phyloP scores from a whole-genome alignment of 2,329 filamentous ascomycete species.

The Biscogniauxia sp. region DNA sequence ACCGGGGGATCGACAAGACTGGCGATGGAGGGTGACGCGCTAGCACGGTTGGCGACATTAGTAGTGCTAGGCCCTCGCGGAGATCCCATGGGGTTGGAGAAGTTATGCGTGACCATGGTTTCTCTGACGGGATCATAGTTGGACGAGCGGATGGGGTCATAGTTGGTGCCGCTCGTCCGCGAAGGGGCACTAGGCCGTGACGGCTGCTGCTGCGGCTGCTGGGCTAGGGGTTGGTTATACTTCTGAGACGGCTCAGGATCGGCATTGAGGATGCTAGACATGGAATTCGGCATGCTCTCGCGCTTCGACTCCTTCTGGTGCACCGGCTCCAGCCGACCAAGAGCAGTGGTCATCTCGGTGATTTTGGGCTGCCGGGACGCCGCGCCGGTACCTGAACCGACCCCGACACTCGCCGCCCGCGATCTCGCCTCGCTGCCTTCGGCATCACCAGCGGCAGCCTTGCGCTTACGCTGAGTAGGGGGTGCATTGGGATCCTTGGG shows the following conservation, averaged over 20 bases:
- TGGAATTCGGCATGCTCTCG: constrained; percentile 49
- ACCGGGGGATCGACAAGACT: constrained; percentile 77
- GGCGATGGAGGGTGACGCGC: constrained; percentile 86
- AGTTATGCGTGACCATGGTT: constrained; percentile 55
- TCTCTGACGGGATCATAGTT: constrained; percentile 64
- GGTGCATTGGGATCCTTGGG: constrained; percentile 59
- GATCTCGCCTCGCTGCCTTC: constrained; percentile 27
- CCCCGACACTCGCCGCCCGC: constrained; percentile 25
- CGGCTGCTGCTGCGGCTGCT: constrained; percentile 44
- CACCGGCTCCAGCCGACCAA: constrained; percentile 32
- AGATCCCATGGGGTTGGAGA: constrained; percentile 47
- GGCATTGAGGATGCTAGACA: constrained; percentile 57
- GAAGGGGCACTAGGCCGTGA: constrained; percentile 40
- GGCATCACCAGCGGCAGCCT: constrained; percentile 39
- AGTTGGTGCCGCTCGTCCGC: constrained; percentile 75
- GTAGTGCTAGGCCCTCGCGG: constrained; percentile 41
- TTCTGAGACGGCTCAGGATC: constrained; percentile 44
- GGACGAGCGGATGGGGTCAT: constrained; percentile 83
- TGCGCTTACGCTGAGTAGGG: constrained; percentile 54
- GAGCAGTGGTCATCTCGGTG: constrained; percentile 35
- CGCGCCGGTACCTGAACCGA: constrained; percentile 21
- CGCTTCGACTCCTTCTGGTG: constrained; percentile 50
- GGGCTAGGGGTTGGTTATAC: constrained; percentile 42
- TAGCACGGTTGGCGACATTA: constrained; percentile 63
- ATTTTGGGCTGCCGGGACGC: constrained; percentile 39